phyloP scores from a whole-genome alignment of 805 yeast species.

The Cyberlindnera xylosilytica region DNA sequence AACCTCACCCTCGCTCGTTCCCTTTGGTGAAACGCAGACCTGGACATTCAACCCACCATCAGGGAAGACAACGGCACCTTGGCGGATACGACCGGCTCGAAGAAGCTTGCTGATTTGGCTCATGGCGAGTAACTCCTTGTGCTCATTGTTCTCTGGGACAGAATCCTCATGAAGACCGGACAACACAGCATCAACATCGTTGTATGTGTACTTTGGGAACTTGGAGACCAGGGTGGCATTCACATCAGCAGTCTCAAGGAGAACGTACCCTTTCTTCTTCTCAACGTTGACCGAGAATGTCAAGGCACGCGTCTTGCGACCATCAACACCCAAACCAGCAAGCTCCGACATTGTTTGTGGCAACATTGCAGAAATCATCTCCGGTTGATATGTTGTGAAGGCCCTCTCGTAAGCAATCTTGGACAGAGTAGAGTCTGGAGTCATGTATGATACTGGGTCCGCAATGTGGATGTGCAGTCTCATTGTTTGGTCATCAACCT shows the following conservation, averaged over 20 bases:
- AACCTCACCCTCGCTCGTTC: conserved; percentile 1
- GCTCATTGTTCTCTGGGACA: neutral
- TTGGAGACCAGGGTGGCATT: conserved; percentile 40
- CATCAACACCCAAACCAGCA: conserved; percentile 49
- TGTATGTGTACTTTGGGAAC: conserved; percentile 59
- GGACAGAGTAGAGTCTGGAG: conserved; percentile 33
- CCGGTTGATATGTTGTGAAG: conserved; percentile 72
- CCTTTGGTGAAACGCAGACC: conserved; percentile 11
- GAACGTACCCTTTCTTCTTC: conserved; percentile 20
- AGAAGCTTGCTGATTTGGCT: conserved; percentile 31
- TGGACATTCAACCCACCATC: conserved; percentile 29
- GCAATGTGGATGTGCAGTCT: conserved; percentile 75
- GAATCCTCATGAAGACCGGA: conserved; percentile 12
- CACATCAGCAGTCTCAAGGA: conserved; percentile 31
- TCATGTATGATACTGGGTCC: conserved; percentile 72
- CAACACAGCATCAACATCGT: conserved; percentile 54
- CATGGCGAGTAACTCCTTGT: conserved; percentile 36
- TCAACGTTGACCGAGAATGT: conserved; percentile 38
- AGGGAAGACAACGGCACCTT: conserved; percentile 41
- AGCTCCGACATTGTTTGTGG: conserved; percentile 52
- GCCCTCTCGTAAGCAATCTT: conserved; percentile 59
- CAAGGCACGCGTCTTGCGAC: conserved; percentile 43
- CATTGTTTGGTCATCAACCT: conserved; percentile 29
- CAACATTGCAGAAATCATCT: conserved; percentile 62
- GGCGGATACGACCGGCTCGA: conserved; percentile 28